Percentiles rank a stretch among this genome's conserved stretches.
These are phyloP conservation scores for Spathaspora passalidarum DNA, from an alignment of 805 yeast species.

Conservation along the genomic window DNA sequence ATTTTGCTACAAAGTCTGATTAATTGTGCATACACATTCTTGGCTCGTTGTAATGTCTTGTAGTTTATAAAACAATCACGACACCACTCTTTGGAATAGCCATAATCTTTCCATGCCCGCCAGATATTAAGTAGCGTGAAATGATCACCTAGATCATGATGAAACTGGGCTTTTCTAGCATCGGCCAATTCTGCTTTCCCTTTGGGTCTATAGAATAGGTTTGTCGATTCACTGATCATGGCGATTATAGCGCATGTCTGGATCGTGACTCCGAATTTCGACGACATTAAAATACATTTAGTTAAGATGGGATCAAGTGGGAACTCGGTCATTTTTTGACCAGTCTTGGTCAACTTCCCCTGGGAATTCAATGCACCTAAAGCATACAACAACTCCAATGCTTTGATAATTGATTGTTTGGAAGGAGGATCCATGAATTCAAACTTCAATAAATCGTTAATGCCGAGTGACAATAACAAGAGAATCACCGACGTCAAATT, in stretches of 20 bases:
- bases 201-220: constrained; percentile 68
- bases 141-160: constrained; percentile 70
- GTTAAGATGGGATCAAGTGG: constrained; percentile 92
- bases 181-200: constrained; percentile 67
- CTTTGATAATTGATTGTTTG: constrained; percentile 63
- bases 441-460: constrained; percentile 74
- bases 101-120: constrained; percentile 70
- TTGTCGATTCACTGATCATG: constrained; percentile 77
- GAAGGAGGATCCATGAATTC: constrained; percentile 93
- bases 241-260: constrained; percentile 75
- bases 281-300: constrained; percentile 66
- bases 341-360: constrained; percentile 75
- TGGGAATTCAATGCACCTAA: constrained; percentile 80
- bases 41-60: constrained; percentile 63
- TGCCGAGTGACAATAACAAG: constrained; percentile 76
- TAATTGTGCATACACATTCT: constrained; percentile 71
- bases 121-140: constrained; percentile 70
- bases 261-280: constrained; percentile 55
- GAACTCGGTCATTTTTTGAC: constrained; percentile 84
- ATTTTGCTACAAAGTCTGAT: constrained; percentile 55
- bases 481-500: constrained; percentile 76
- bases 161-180: constrained; percentile 55
- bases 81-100: constrained; percentile 78
- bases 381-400: constrained; percentile 79
- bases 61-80: constrained; percentile 77